Percentiles rank a stretch among this genome's conserved stretches.
Conservation (phyloP, 2,329 filamentous ascomycete species). For the Neonectria ditissima region DNA sequence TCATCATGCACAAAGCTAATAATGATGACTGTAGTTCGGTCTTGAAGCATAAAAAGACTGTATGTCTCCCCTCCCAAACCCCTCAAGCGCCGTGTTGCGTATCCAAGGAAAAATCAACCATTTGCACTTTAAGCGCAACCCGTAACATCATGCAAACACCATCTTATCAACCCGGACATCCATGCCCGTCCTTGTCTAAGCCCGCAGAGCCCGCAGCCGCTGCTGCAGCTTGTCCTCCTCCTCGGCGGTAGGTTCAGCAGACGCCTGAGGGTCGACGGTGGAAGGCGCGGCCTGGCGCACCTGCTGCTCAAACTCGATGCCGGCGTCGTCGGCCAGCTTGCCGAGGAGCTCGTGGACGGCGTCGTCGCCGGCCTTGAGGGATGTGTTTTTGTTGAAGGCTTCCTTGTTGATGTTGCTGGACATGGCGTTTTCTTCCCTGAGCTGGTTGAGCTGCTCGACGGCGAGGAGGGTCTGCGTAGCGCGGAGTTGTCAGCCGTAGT, state of each 20-base stretch:
- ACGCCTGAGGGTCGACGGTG: constrained; percentile 68
- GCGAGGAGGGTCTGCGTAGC: constrained; percentile 64
- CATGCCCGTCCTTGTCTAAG: constrained; percentile 48
- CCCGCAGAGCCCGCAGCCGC: constrained; percentile 66
- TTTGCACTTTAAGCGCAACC: constrained; percentile 15
- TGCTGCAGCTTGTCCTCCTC: constrained; percentile 81
- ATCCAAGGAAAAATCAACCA: constrained; percentile 31
- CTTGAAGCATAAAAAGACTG: constrained; percentile 18
- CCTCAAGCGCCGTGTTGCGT: constrained; percentile 40
- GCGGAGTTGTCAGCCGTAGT: constrained; percentile 20
- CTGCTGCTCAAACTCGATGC: constrained; percentile 83
- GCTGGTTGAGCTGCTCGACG: constrained; percentile 70
- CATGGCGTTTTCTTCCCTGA: constrained; percentile 74
- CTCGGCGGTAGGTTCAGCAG: constrained; percentile 77
- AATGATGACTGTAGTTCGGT: constrained; percentile 19
- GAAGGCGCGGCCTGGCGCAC: constrained; percentile 69
- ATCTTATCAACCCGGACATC: not conserved
- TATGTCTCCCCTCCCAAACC: constrained; percentile 25
- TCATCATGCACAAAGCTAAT: constrained; percentile 14
- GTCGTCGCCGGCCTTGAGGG: constrained; percentile 80
- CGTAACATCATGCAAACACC: constrained; percentile 6
- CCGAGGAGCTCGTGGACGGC: constrained; percentile 88
- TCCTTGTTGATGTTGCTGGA: constrained; percentile 85
- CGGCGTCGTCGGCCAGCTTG: constrained; percentile 89
- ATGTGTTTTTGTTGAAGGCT: constrained; percentile 81